Percentiles rank a stretch among this genome's conserved stretches.
Evolutionary conservation across 2,329 filamentous ascomycete species (phyloP).

Genomic region (Penicillium sp.): DNA sequence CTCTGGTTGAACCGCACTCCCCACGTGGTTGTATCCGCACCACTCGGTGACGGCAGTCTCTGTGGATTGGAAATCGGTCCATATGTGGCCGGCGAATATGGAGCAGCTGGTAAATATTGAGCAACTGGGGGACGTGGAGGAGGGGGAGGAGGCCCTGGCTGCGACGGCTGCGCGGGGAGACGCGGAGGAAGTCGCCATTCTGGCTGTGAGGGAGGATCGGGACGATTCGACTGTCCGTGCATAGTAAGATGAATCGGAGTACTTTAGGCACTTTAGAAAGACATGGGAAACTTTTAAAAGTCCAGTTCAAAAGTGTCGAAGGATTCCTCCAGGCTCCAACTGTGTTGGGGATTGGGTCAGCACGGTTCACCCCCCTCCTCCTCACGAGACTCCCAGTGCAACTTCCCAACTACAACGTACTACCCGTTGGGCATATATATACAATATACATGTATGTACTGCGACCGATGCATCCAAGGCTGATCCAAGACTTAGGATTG

Average conservation of each 20-base stretch:
- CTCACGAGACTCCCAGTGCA: background rate
- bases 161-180: slow-evolving; percentile 21
- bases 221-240: slow-evolving; percentile 35
- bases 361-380: slow-evolving; percentile 10
- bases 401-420: background rate
- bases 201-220: slow-evolving; percentile 34
- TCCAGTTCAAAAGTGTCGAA: background rate
- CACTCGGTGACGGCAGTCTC: slow-evolving; percentile 21
- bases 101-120: slow-evolving; percentile 35
- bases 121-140: slow-evolving; percentile 23
- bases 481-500: background rate
- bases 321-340: background rate
- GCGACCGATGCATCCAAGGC: background rate
- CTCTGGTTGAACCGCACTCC: slow-evolving; percentile 46
- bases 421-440: background rate
- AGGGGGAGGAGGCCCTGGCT: slow-evolving; percentile 26
- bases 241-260: slow-evolving; percentile 23
- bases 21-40: slow-evolving; percentile 41
- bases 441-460: background rate
- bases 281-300: background rate
- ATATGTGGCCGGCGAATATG: slow-evolving; percentile 39
- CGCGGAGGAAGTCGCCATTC: slow-evolving; percentile 40
- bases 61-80: slow-evolving; percentile 34
- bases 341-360: slow-evolving; percentile 12
- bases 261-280: background rate